Percentiles rank a stretch among this genome's conserved stretches.
Evolutionary conservation across 495 filamentous ascomycete genomes (phyloP).

Genomic region (Venustampulla echinocandica): DNA sequence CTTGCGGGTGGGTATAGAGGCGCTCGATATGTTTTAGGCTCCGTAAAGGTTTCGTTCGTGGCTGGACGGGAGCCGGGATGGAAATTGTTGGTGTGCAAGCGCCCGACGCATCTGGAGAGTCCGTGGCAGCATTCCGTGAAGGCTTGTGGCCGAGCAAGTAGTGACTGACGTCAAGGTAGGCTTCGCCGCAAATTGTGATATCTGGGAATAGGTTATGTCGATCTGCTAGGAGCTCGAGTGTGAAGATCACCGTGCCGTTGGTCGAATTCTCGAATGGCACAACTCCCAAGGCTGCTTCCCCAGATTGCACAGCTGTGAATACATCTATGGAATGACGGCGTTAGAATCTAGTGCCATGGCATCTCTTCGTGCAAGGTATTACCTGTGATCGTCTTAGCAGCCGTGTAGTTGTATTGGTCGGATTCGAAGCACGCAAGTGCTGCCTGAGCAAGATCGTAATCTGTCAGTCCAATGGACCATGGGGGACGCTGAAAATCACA

Average conservation of each 20-base stretch:
- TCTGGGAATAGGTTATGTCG: slow-evolving; percentile 48
- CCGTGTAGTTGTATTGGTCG: slow-evolving; percentile 43
- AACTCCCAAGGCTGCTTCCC: slow-evolving; percentile 57
- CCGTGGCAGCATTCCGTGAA: slow-evolving; percentile 1
- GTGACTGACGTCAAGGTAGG: slow-evolving; percentile 79
- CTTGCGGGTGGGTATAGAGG: slow-evolving; percentile 89
- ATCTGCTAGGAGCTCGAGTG: slow-evolving; percentile 82
- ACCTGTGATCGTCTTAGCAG: slow-evolving; percentile 57
- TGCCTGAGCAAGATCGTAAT: slow-evolving; percentile 41
- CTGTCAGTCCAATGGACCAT: slow-evolving; percentile 17
- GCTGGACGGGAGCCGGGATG: slow-evolving; percentile 19
- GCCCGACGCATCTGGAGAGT: slow-evolving; percentile 16
- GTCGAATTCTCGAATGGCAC: slow-evolving; percentile 95
- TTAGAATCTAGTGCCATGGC: slow-evolving; percentile 1
- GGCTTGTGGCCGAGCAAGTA: slow-evolving; percentile 54
- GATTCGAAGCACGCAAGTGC: slow-evolving; percentile 53
- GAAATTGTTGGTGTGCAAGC: slow-evolving; percentile 19
- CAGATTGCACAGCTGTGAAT: slow-evolving; percentile 66
- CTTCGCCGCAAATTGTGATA: slow-evolving; percentile 66
- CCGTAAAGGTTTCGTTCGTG: slow-evolving; percentile 28
- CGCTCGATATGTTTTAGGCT: slow-evolving; percentile 41
- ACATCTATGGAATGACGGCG: slow-evolving; percentile 47
- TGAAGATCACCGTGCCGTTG: slow-evolving; percentile 82
- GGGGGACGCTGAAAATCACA: neutral
- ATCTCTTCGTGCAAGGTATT: neutral